Evolutionary conservation across 306 rosid species (phyloP).

Genomic region (Cucurbita argyrosperma): DNA sequence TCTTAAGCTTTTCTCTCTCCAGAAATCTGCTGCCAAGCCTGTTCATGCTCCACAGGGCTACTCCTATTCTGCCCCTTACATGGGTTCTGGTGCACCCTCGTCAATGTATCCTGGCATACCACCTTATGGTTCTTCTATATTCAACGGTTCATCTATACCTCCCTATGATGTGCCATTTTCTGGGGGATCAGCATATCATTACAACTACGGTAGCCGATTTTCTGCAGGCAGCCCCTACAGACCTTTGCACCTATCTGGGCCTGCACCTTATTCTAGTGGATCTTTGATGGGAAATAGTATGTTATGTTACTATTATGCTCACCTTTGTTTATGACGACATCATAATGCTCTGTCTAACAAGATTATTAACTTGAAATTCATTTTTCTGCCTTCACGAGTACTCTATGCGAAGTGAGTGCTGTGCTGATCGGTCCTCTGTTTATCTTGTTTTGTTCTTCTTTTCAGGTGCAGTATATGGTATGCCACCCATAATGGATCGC

Average conservation of each 20-base stretch:
- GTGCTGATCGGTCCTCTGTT: background rate
- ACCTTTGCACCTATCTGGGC: conserved; percentile 75
- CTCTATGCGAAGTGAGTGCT: background rate
- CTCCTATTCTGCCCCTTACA: conserved; percentile 56
- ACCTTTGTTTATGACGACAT: background rate
- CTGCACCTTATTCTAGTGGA: conserved; percentile 78
- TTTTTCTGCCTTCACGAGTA: background rate
- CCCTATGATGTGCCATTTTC: conserved; percentile 86
- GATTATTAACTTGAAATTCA: background rate
- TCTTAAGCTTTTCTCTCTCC: background rate
- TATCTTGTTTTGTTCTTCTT: background rate
- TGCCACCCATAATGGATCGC: conserved; percentile 74
- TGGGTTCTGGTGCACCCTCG: conserved; percentile 73
- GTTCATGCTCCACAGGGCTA: conserved; percentile 63
- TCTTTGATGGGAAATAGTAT: conserved; percentile 77
- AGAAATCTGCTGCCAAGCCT: conserved; percentile 88
- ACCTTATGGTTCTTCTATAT: conserved; percentile 82
- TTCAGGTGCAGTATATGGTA: conserved; percentile 77
- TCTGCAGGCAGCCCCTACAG: conserved; percentile 87
- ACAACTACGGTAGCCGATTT: conserved; percentile 65
- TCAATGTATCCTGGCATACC: conserved; percentile 87
- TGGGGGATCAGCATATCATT: conserved; percentile 90
- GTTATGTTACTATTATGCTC: background rate
- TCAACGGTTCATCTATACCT: conserved; percentile 79
- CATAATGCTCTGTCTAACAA: background rate